phyloP scores from a whole-genome alignment of 73 alveolate species.

The Tetrahymena malaccensis region DNA sequence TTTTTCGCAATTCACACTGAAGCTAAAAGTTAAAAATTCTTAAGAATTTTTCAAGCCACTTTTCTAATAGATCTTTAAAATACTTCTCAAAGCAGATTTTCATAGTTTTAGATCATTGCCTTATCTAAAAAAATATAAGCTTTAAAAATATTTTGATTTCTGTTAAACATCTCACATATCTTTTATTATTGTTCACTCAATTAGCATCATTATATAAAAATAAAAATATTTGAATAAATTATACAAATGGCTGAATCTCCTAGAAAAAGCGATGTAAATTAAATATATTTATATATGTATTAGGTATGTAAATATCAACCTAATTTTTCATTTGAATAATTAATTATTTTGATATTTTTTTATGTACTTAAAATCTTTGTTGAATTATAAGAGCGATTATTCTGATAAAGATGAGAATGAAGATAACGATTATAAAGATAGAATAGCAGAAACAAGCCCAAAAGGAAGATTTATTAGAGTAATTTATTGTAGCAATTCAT shows the following conservation, averaged over 20 bases:
- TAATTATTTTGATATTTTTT: too few relatives aligned
- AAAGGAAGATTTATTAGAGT: slow-evolving; percentile 77
- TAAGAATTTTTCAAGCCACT: background rate
- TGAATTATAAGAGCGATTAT: background rate
- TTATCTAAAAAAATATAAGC: too few relatives aligned
- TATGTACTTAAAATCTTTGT: background rate
- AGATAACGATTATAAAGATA: slow-evolving; percentile 11
- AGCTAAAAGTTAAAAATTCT: background rate
- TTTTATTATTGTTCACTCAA: background rate
- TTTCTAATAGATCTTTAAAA: background rate
- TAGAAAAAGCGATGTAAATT: background rate
- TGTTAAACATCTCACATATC: background rate
- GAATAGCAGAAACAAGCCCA: slow-evolving; percentile 81
- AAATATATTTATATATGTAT: background rate
- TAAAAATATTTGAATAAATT: background rate
- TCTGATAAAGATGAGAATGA: background rate
- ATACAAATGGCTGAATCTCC: background rate
- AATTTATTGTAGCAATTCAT: background rate
- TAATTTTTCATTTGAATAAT: too few relatives aligned
- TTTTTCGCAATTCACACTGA: background rate
- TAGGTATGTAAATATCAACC: background rate
- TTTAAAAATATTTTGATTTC: background rate
- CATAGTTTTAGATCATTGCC: too few relatives aligned
- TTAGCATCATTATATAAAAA: background rate
- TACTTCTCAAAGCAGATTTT: background rate